Base-by-base conservation (phyloP, 768 basidiomycete genomes). In the Strobilomyces dryophilus region DNA sequence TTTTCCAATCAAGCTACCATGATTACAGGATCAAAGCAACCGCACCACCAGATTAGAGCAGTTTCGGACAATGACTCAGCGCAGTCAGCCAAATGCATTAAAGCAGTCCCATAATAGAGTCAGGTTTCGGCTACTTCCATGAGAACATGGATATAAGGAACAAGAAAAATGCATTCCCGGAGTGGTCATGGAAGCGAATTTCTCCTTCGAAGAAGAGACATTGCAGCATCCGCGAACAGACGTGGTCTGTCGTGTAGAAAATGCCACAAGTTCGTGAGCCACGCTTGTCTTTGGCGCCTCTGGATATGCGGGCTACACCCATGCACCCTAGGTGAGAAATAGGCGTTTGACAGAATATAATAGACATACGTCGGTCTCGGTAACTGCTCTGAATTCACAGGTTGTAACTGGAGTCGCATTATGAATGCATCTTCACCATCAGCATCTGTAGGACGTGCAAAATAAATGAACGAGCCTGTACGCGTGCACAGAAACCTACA, bases 391-490 rank as follows among this genome's bases (percentile, higher is more conserved):
- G 41, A 34, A 45, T 20, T 31, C 18, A 10, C 31, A 6, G 42
- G 7, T 31, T 29, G 45, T 15, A 64, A 34, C 6, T 18, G 45
- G 11, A 66, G 35, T 31, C 60, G 64, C 67, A 68, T 67, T 17
- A 59, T 36, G 1, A 46, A 46, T 11, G 67, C 69, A 17, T 68
- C 67, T 47, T 68, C 67, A 0, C 41, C 49, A 21, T 68, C 69
- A 8, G 44, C 42, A 48, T 69, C 69, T 70, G 46, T 21, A 49
- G 15, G 36, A 10, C 2, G 26, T 31, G 20, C 39, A 40, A 31
- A 21, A 43, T 11, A 36, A 24, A 45, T 24, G 36, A 46, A 4
- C 1, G 12, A 50, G 27, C 21, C 29, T 45, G 24, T n/a, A 39
- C 29, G 45, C 8, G 21, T 49, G n/a, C 12, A 40, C 36, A 34